Evolutionary conservation across 2,329 filamentous ascomycete species (phyloP), one percentile per base, ranked within the genome.

Genomic region (Cordyceps sp.): DNA sequence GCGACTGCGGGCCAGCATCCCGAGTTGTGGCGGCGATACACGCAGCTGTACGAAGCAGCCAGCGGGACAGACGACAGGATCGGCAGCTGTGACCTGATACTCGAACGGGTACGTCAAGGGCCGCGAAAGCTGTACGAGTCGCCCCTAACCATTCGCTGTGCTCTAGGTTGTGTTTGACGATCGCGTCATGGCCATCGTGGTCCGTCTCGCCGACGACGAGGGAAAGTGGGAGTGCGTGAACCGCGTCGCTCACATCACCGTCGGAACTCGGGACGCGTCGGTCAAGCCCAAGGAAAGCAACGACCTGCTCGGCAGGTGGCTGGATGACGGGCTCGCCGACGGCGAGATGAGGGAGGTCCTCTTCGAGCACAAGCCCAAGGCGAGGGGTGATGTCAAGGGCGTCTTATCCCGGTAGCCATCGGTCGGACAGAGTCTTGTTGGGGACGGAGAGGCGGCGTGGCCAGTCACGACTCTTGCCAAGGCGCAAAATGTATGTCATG

Each of bases 251-350:
- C 90, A 98, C 50, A 72, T 98, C 37, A 98, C 90, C 0, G 65
- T 96, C 7, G 90, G 90, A 15, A 98, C 90, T 1, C 71, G 74
- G 9, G 69, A 75, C 41, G 55, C 64, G 29, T 54, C 63, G 7
- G 72, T 96, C 45, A 96, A 94, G 59, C 88, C 90, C 0, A 86
- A 81, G 55, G 88, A 98, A 61, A 93, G 86, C 58, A 98, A 98
- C 48, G 76, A 83, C 36, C 44, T 98, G 47, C 54, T 98, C 36
- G 64, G 64, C 39, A 62, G 63, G 37, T 96, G 88, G 88, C 49
- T 90, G 38, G 64, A 77, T 39, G 41, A 53, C 20, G 69, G 67
- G 1, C 51, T 54, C 17, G 55, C 58, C 2, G 54, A 44, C 2
- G 52, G 52, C 24, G 49, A 50, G 10, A 64, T 72, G 20, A 39